Base-by-base conservation (phyloP, 2,329 filamentous ascomycete species). In the Ceratocystis variospora region DNA sequence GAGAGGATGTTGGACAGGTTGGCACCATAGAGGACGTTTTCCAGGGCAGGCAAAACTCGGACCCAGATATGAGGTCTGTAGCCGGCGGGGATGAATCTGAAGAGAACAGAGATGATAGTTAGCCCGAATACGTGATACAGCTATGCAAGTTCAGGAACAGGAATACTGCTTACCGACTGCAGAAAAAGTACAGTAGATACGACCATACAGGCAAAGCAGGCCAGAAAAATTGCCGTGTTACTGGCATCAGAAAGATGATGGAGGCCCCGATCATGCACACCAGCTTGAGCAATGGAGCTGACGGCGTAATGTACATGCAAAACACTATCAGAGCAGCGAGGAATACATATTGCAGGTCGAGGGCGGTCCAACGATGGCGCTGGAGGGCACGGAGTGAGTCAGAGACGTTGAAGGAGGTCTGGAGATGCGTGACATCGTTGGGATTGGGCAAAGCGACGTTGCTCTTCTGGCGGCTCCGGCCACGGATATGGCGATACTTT, bases 1-100 rank as follows among this genome's bases (percentile, higher is more conserved):
- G 92, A 96, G 65, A 97, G 83, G 72, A 96, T 95, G 76, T 96
- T 96, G 78, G 90, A 96, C 67, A 96, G 81, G 77, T 96, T 96
- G 69, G 92, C 91, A 71, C 93, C 93, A 74, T 96, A 97, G 44
- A 97, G 82, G 69, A 97, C 94, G 76, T 97, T 96, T 77, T 97
- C 93, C 70, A 97, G 83, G 19, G 93, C 90, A 3, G 93, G 93
- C 45, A 97, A 83, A 33, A 97, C 90, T 72, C 92, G 90, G 70
- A 96, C 93, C 89, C 91, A 96, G 72, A 96, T 96, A 69, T 90
- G 88, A 68, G 92, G 92, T 71, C 93, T 86, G 78, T 91, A 94
- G 73, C 93, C 88, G 71, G 86, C 83, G 46, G 90, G 88, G 71
- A 96, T 92, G 77, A 96, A 96, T 73, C 91, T 96, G 73, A 10